These are phyloP conservation scores for Penicilliopsis zonata DNA, from an alignment of 495 filamentous ascomycete species.

Conservation along the genomic window DNA sequence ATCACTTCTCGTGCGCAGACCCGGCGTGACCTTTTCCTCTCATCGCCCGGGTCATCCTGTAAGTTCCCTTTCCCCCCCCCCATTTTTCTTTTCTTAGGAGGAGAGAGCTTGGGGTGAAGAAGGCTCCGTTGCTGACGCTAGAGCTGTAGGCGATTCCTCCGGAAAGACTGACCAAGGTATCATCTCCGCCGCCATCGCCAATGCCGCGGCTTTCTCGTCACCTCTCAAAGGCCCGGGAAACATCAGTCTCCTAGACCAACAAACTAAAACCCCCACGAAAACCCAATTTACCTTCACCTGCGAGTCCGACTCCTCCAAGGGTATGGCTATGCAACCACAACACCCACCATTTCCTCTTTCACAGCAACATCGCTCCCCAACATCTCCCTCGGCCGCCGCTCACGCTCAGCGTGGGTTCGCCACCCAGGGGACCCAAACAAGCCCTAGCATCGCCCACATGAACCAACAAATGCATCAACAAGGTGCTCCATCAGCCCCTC, in stretches of 20 bases:
- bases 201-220: constrained; percentile 58
- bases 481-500: constrained; percentile 7
- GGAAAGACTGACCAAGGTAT: constrained; percentile 52
- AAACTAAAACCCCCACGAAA: constrained; percentile 49
- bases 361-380: constrained; percentile 20
- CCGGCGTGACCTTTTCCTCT: constrained; percentile 27
- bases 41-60: constrained; percentile 28
- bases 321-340: constrained; percentile 41
- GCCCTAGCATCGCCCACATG: constrained; percentile 35
- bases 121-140: constrained; percentile 4
- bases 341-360: constrained; percentile 18
- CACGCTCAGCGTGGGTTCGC: constrained; percentile 28
- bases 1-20: constrained; percentile 18
- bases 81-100: constrained; percentile 1
- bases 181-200: constrained; percentile 82
- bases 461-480: constrained; percentile 15
- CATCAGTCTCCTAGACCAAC: constrained; percentile 62
- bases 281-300: constrained; percentile 90
- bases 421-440: constrained; percentile 54
- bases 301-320: constrained; percentile 59
- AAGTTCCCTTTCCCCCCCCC: constrained; percentile 5
- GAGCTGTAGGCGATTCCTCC: constrained; percentile 16
- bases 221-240: constrained; percentile 56
- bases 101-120: too few species aligned
- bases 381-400: constrained; percentile 14